Base-by-base conservation (phyloP, 2,329 filamentous ascomycete species). In the Didymella arachidicola region DNA sequence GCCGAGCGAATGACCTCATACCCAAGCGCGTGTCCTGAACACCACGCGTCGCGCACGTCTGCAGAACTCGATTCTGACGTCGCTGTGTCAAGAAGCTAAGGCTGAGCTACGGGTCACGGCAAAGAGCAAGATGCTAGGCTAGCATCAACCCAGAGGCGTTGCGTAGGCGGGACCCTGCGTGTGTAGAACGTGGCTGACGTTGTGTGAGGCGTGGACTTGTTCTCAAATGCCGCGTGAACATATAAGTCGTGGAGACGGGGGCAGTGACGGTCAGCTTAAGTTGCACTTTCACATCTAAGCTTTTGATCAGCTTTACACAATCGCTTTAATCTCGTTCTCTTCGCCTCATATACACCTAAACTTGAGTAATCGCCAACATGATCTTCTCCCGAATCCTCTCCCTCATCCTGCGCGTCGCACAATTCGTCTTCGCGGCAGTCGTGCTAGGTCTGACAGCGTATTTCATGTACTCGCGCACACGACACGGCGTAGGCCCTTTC, bases 371-470 rank as follows among this genome's bases (percentile, higher is more conserved):
- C n/a, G 36, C 22, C 61, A 71, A 42, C 0, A 74, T 74, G 71
- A 59, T 73, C 47, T 41, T 72, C 63, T 62, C 82, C 10, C 83
- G 86, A 58, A 64, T 88, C 22, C 62, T 84, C 27, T 86, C 85
- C 25, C 80, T 87, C 62, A 73, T 85, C 67, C 80, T 89, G 66
- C 86, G 87, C 72, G 72, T 85, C 12, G 82, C 81, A 67, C 82
- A 92, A 79, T 83, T 93, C 63, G 86, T 82, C 69, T 92, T 90
- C 71, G 88, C 85, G n/a, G 83, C 85, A 65, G 89, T 92, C 74
- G 66, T 81, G 71, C 62, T 66, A 26, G 61, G 70, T 29, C 51
- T 73, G 12, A 65, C 65, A 2, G 54, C 72, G 14, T 61, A 67
- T 53, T 72, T 73, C 64, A 46, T 71, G 22, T 41, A 70, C 47